These are phyloP conservation scores for Vanrija humicola DNA, from an alignment of 1,284 basidiomycete genomes.

Conservation along the genomic window DNA sequence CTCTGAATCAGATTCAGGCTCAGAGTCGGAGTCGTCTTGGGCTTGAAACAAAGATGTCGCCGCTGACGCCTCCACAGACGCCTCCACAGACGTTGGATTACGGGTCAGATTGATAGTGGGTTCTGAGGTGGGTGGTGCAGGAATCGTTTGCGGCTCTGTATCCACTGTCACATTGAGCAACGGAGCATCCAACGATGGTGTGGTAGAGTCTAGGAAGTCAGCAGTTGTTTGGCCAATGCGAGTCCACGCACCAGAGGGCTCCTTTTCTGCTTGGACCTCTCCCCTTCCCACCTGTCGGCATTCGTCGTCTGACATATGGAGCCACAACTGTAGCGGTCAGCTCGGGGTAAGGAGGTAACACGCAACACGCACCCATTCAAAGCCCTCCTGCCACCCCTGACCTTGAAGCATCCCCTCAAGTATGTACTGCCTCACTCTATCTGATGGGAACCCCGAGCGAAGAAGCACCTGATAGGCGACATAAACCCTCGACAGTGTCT, in stretches of 20 bases:
- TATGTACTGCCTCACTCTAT: conserved; percentile 53
- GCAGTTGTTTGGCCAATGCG: no score
- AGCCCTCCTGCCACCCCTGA: conserved; percentile 81
- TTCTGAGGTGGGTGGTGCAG: neutral
- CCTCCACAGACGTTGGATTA: neutral
- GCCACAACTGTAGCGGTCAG: conserved; percentile 57
- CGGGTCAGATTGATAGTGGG: no score
- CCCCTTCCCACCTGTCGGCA: conserved; percentile 45
- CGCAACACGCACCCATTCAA: conserved; percentile 73
- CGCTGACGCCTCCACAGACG: neutral
- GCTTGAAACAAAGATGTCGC: conserved; percentile 30
- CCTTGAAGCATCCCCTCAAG: conserved; percentile 41
- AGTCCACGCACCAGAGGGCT: neutral
- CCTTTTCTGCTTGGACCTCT: conserved; percentile 1
- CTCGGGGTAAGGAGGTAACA: conserved; percentile 1
- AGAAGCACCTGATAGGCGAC: conserved; percentile 78
- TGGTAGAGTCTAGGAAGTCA: neutral
- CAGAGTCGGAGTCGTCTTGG: conserved; percentile 4
- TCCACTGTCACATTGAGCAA: conserved; percentile 2
- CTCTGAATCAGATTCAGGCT: conserved; percentile 27
- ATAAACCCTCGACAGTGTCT: conserved; percentile 65
- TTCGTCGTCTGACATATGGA: conserved; percentile 66
- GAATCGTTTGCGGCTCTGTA: no score
- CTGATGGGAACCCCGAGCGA: conserved; percentile 73
- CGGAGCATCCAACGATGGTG: neutral